Percentiles rank a stretch among this genome's conserved stretches.
Evolutionary conservation across 2,329 filamentous ascomycete genomes (phyloP).

Genomic region (Colletotrichum trifolii): DNA sequence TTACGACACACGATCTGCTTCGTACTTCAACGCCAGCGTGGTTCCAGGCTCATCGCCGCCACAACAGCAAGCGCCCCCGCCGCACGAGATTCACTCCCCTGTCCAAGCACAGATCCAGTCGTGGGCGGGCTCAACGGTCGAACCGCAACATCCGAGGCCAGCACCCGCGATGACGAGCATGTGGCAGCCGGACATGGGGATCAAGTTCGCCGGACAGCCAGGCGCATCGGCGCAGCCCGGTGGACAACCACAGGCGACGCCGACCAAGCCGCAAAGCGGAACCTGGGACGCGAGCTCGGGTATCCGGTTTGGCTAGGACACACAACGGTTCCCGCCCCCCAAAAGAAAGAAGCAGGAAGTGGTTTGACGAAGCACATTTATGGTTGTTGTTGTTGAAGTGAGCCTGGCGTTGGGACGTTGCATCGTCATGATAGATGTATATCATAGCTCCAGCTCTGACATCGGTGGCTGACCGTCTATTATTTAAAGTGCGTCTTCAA

Average conservation of each 20-base stretch:
- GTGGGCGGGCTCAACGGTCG: constrained; percentile 63
- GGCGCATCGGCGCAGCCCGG: constrained; percentile 38
- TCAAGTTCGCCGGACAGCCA: constrained; percentile 73
- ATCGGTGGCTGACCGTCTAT: not conserved
- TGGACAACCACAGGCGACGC: constrained; percentile 27
- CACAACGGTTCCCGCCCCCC: constrained; percentile 20
- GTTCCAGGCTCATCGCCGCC: constrained; percentile 31
- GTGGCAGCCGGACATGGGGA: constrained; percentile 85
- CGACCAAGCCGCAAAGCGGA: constrained; percentile 46
- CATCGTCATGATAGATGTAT: constrained; percentile 22
- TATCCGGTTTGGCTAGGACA: constrained; percentile 62
- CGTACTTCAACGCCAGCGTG: constrained; percentile 36
- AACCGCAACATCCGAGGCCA: constrained; percentile 66
- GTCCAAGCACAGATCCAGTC: constrained; percentile 67
- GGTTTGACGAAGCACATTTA: not conserved
- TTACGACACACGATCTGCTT: constrained; percentile 36
- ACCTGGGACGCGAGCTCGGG: constrained; percentile 71
- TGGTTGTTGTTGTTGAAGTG: not conserved
- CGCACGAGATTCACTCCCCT: constrained; percentile 43
- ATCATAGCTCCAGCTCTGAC: constrained; percentile 14
- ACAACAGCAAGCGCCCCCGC: constrained; percentile 17
- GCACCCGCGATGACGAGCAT: constrained; percentile 60
- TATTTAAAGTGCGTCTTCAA: not conserved
- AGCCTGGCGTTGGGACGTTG: constrained; percentile 25
- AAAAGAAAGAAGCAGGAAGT: not conserved